Evolutionary conservation across 2,329 filamentous ascomycete species (phyloP), one percentile per base, ranked within the genome.

Genomic region (Sporothrix sp.): DNA sequence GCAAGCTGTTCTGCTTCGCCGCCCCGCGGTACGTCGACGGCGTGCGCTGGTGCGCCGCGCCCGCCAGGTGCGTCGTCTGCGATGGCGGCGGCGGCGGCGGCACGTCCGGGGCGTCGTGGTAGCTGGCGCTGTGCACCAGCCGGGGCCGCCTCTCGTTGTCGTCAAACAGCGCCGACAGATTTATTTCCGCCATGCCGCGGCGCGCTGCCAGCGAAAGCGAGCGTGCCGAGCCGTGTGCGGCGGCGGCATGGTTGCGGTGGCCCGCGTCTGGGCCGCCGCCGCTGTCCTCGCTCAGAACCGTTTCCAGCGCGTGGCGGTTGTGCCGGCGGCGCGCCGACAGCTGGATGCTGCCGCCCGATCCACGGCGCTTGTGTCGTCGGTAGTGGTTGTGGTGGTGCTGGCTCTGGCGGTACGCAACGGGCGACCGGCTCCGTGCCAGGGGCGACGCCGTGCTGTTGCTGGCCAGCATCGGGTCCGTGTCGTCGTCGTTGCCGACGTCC

Each of bases 341-440:
- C 33, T 69, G 66, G 1, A 78, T 58, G 54, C 70, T 77, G 37
- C 74, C 71, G 4, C 69, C 74, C 0, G 75, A 79, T 1, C 70
- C 73, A 20, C 75, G 67, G 3, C 76, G 48, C 27, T 42, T 42
- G 21, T 40, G 52, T 3, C 37, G 30, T 3, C 37, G 28, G 18
- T 46, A 35, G 20, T 20, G 38, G 21, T n/a, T 57, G 7, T 56
- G 57, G 21, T n/a, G 5, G 23, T 23, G 30, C 30, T 44, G 39
- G 16, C 18, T 45, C 7, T 49, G 46, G 32, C 50, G 46, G 53
- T 53, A 40, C 33, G 40, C 43, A 23, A 49, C 32, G 33, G 45
- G 38, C 11, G 43, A 52, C 8, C 36, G 47, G 35, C 44, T 53
- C 35, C 36, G 23, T 14, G 39, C 39, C 32, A 44, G 21, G 7